Percentiles rank a stretch among this genome's conserved stretches.
phyloP scores from a whole-genome alignment of 768 basidiomycete genomes.

The Amanita pseudoporphyria region DNA sequence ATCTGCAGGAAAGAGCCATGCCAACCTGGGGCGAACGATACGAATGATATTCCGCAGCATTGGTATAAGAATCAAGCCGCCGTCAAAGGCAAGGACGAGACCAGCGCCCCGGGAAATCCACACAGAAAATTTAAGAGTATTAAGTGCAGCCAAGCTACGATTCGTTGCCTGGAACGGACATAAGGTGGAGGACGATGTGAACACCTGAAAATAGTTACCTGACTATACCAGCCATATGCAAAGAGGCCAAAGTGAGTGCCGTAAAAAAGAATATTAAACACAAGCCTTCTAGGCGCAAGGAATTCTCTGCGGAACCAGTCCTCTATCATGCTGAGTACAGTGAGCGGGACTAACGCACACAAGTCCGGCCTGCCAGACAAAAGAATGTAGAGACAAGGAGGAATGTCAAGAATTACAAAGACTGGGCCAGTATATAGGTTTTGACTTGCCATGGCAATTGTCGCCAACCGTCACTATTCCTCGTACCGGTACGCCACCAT shows the following conservation, averaged over 20 bases:
- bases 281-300: conserved; percentile 48
- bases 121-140: conserved; percentile 72
- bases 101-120: conserved; percentile 91
- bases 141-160: conserved; percentile 59
- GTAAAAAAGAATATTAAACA: conserved; percentile 75
- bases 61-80: conserved; percentile 78
- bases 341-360: conserved; percentile 19
- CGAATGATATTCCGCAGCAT: conserved; percentile 87
- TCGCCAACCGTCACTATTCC: conserved; percentile 29
- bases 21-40: conserved; percentile 66
- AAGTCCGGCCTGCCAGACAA: conserved; percentile 49
- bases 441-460: conserved; percentile 21
- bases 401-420: conserved; percentile 16
- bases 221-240: conserved; percentile 81
- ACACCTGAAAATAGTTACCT: conserved; percentile 33
- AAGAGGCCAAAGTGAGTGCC: conserved; percentile 68
- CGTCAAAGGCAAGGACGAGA: conserved; percentile 81
- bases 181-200: background rate
- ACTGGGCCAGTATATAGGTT: conserved; percentile 14
- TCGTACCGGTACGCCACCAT: conserved; percentile 98
- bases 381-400: conserved; percentile 13
- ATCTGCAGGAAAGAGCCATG: conserved; percentile 86
- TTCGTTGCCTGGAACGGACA: conserved; percentile 42
- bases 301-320: conserved; percentile 70
- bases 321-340: conserved; percentile 42